Base-by-base conservation (phyloP, 1,284 basidiomycete species). In the Mycena sp. region DNA sequence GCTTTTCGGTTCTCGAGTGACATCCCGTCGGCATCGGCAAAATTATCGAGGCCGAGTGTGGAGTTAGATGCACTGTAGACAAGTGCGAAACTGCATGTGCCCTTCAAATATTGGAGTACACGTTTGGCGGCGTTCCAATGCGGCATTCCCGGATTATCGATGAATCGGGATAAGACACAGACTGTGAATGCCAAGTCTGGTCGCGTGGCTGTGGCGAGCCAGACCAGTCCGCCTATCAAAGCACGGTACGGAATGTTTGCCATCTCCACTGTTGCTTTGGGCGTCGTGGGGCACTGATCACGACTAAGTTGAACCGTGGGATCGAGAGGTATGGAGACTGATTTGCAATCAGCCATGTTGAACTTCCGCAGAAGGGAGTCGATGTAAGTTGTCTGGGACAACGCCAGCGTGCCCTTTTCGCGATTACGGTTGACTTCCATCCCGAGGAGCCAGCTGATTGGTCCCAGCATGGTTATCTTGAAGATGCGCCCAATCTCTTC, bases 171-270 rank as follows among this genome's bases (percentile, higher is more conserved):
- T 7, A 72, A 58, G 0, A 55, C 55, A 2, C 52, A 21, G 0
- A 69, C 56, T 0, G 69, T 57, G 35, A 69, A 72, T 1, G 68
- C 63, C 1, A 74, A 63, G 44, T 73, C 67, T 3, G 72, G 72
- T 4, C 70, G 23, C 0, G 72, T 76, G 0, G 63, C 66, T 5
- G 72, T 48, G 14, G 58, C 62, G 4, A 67, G 63, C 55, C 72
- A 74, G 58, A 72, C 68, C 29, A 74, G 64, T 6, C 57, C 65
- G 17, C 72, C 70, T 12, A 75, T 49, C 49, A 69, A 69, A 19
- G 57, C 70, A 14, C 67, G 61, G 68, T 74, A 76, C 4, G 67
- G 72, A 4, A 64, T 49, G 16, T 68, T 35, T 11, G 51, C 16
- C 69, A 71, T 72, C 19, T 40, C 38, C 1, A 56, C 48, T 16